Evolutionary conservation across 1,139 yeast species (phyloP).

Genomic region (Pichia sp.): DNA sequence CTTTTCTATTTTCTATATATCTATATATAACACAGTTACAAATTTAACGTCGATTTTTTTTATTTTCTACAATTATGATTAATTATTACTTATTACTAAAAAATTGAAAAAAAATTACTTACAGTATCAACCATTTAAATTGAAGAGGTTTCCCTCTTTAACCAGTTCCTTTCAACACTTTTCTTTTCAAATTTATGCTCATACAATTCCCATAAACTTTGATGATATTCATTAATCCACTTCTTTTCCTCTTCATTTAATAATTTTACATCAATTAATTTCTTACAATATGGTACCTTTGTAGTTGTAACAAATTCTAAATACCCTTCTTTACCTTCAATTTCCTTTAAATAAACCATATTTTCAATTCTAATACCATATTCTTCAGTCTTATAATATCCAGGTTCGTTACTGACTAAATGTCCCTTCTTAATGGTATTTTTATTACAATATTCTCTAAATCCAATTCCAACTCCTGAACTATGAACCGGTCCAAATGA

Average conservation of each 20-base stretch:
- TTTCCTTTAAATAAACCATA: slow-evolving; percentile 54
- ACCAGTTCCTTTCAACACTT: slow-evolving; percentile 61
- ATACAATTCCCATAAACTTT: slow-evolving; percentile 51
- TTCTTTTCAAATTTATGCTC: slow-evolving; percentile 42
- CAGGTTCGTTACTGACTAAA: slow-evolving; percentile 90
- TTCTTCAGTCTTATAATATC: slow-evolving; percentile 85
- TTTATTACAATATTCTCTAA: slow-evolving; percentile 37
- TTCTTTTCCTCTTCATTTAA: slow-evolving; percentile 55
- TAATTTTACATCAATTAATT: slow-evolving; percentile 52
- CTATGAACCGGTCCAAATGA: slow-evolving; percentile 91
- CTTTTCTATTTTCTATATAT: background rate
- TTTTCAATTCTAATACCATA: slow-evolving; percentile 94
- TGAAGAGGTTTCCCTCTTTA: slow-evolving; percentile 59
- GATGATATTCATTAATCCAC: slow-evolving; percentile 69
- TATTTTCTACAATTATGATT: background rate
- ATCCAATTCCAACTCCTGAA: slow-evolving; percentile 91
- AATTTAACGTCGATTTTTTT: background rate
- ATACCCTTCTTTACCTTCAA: slow-evolving; percentile 36
- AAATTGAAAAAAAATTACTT: too few relatives aligned
- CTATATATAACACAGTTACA: background rate
- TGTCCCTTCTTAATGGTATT: slow-evolving; percentile 62
- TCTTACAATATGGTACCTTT: slow-evolving; percentile 77
- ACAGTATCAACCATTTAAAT: slow-evolving; percentile 3
- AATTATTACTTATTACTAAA: background rate
- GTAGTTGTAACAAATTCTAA: slow-evolving; percentile 82